phyloP scores from a whole-genome alignment of 495 filamentous ascomycete genomes.

The Platismatia glauca region DNA sequence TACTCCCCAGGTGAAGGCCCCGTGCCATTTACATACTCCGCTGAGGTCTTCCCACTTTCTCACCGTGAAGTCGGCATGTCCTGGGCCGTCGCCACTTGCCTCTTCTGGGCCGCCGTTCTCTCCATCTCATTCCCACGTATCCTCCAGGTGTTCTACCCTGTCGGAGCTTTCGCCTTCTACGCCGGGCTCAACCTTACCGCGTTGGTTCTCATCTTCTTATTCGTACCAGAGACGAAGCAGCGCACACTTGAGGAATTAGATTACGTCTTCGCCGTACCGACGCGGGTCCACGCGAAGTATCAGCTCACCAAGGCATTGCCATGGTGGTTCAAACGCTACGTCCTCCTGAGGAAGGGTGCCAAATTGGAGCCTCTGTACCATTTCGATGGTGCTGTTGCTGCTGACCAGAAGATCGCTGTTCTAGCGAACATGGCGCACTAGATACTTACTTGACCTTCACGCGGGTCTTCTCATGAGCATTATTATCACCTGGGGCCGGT shows the following conservation, averaged over 20 bases:
- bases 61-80: constrained; percentile 70
- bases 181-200: constrained; percentile 61
- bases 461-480: background rate
- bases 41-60: constrained; percentile 72
- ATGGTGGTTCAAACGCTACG: constrained; percentile 60
- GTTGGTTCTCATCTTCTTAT: constrained; percentile 62
- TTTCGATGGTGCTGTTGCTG: constrained; percentile 35
- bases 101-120: constrained; percentile 66
- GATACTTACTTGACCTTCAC: background rate
- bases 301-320: constrained; percentile 55
- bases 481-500: background rate
- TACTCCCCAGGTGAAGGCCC: constrained; percentile 66
- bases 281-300: constrained; percentile 51
- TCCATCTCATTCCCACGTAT: constrained; percentile 63
- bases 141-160: constrained; percentile 45
- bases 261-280: constrained; percentile 71
- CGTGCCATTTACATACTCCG: constrained; percentile 66
- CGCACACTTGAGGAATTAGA: constrained; percentile 76
- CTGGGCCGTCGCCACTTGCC: constrained; percentile 62
- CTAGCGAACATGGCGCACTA: constrained; percentile 10
- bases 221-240: constrained; percentile 72
- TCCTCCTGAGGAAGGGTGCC: constrained; percentile 48
- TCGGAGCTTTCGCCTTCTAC: constrained; percentile 51
- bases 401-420: constrained; percentile 18
- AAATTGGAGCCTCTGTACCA: constrained; percentile 56